phyloP scores from a whole-genome alignment of 2,329 filamentous ascomycete genomes.

The Arthrinium phaeospermum region DNA sequence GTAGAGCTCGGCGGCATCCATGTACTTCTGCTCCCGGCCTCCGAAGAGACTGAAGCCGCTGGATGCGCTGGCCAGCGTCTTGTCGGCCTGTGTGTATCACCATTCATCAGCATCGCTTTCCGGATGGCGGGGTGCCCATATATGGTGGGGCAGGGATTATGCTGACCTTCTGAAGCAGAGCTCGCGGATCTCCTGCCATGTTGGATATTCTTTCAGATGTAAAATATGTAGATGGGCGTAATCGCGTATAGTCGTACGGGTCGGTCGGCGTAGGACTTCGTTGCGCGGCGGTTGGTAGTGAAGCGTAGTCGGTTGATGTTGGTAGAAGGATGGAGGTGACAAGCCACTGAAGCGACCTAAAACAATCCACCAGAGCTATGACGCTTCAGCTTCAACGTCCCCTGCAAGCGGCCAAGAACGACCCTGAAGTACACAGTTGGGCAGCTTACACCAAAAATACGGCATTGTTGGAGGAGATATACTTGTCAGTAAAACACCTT shows the following conservation, averaged over 20 bases:
- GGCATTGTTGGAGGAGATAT: background rate
- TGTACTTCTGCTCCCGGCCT: conserved; percentile 84
- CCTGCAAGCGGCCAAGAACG: conserved; percentile 10
- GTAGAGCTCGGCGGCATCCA: conserved; percentile 87
- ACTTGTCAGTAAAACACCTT: background rate
- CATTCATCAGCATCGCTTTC: conserved; percentile 15
- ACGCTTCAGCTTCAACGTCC: conserved; percentile 22
- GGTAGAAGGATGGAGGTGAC: background rate
- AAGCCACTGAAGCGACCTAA: conserved; percentile 19
- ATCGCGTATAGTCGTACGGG: background rate
- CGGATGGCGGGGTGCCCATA: background rate
- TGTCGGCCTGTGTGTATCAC: conserved; percentile 73
- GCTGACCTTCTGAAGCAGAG: conserved; percentile 76
- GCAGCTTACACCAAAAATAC: background rate
- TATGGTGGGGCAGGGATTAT: conserved; percentile 36
- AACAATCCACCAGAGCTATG: conserved; percentile 23
- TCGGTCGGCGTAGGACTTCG: background rate
- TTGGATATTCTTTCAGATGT: background rate
- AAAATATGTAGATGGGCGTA: too few species aligned
- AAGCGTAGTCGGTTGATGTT: conserved; percentile 5
- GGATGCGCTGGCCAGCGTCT: conserved; percentile 73
- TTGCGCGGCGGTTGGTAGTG: background rate
- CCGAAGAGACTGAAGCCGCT: conserved; percentile 91
- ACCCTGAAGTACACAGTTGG: background rate
- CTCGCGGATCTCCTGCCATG: conserved; percentile 81